Percentiles rank a stretch among this genome's conserved stretches.
Evolutionary conservation across 768 basidiomycete species (phyloP).

Genomic region (Panellus pusillus): DNA sequence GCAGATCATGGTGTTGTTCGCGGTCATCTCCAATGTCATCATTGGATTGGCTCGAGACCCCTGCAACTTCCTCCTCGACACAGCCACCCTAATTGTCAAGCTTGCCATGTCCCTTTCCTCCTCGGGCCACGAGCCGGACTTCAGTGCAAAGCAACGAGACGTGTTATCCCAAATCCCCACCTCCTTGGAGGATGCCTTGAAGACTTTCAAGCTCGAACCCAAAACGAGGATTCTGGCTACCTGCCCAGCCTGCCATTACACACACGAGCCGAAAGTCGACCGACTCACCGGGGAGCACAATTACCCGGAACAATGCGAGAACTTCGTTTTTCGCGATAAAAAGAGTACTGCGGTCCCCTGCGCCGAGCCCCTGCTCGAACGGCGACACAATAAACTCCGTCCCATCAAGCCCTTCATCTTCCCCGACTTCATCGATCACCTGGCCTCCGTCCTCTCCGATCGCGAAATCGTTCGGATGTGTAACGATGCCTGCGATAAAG

Average conservation of each 20-base stretch:
- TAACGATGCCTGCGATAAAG: not conserved
- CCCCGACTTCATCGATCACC: conserved; percentile 21
- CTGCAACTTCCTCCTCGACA: not conserved
- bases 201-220: conserved; percentile 4
- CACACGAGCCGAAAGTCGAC: no score
- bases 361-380: not conserved
- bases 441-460: conserved; percentile 16
- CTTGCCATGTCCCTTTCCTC: not conserved
- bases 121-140: not conserved
- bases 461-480: conserved; percentile 3
- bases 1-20: not conserved
- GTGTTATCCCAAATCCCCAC: conserved; percentile 6
- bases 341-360: not conserved
- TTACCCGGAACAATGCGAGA: not conserved
- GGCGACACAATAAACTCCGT: not conserved
- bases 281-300: not conserved
- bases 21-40: conserved; percentile 4
- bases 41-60: not conserved
- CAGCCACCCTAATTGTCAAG: not conserved
- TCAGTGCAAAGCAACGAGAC: not conserved
- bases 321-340: not conserved
- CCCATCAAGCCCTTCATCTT: conserved; percentile 16
- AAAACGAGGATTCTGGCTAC: not conserved
- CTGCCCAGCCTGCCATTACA: conserved; percentile 3
- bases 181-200: conserved; percentile 1